A percentile compares a stretch with the other conserved stretches of the same genome.
These are phyloP conservation scores for Seminavis robusta DNA, from an alignment of 108 stramenopile species.

Conservation along the genomic window DNA sequence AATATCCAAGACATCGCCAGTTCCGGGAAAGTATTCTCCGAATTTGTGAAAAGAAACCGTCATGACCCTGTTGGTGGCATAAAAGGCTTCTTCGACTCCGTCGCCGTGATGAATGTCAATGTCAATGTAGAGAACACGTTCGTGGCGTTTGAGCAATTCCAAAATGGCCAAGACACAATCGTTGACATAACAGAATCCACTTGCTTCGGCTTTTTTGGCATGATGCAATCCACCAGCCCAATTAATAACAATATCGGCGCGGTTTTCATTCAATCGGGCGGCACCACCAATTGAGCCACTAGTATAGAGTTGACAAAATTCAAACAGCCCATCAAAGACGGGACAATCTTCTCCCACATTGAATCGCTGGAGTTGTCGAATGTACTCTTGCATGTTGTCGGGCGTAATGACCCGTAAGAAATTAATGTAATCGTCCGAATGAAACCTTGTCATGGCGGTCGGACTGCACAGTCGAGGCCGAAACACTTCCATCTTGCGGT, in stretches of 20 bases:
- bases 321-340: constrained; percentile 98
- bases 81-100: constrained; percentile 98
- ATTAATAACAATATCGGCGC: constrained; percentile 96
- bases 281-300: constrained; percentile 96
- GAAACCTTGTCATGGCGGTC: constrained; percentile 96
- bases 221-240: constrained; percentile 99
- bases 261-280: constrained; percentile 88
- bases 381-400: constrained; percentile 95
- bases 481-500: constrained; percentile 97
- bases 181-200: constrained; percentile 99
- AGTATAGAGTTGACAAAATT: constrained; percentile 97
- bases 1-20: constrained; percentile 82
- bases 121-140: constrained; percentile 99
- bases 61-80: constrained; percentile 99
- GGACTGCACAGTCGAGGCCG: constrained; percentile 93
- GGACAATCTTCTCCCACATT: constrained; percentile 99
- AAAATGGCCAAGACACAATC: constrained; percentile 99
- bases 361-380: constrained; percentile 90
- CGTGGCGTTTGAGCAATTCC: constrained; percentile 97
- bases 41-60: constrained; percentile 98
- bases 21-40: constrained; percentile 98
- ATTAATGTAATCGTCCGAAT: constrained; percentile 99
- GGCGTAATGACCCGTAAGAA: constrained; percentile 96
- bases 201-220: constrained; percentile 98
- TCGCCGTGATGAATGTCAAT: constrained; percentile 99